These are phyloP conservation scores for Phytomonas sp. DNA, from an alignment of 208 protist genomes.

Conservation along the genomic window DNA sequence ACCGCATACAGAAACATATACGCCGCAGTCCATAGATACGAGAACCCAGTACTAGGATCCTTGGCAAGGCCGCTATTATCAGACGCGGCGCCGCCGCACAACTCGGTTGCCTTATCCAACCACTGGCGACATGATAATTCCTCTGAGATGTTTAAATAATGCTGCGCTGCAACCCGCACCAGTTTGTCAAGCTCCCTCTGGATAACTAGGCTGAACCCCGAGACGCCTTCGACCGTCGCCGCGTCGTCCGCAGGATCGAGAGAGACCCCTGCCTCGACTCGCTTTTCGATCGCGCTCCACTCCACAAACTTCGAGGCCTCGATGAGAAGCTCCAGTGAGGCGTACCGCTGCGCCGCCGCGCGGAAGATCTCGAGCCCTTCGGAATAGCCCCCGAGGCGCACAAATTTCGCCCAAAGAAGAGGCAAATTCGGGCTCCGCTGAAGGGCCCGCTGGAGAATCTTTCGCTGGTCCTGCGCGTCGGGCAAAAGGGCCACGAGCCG, in stretches of 20 bases:
- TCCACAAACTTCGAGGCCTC: slow-evolving; percentile 80
- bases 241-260: not conserved
- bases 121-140: slow-evolving; percentile 21
- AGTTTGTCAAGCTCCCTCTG: slow-evolving; percentile 18
- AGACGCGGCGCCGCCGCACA: not conserved
- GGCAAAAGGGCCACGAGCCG: slow-evolving; percentile 41
- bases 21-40: slow-evolving; percentile 53
- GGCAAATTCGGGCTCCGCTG: slow-evolving; percentile 52
- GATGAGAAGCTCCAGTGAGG: slow-evolving; percentile 54
- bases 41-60: not conserved
- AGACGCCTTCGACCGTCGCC: not conserved
- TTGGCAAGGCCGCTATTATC: not conserved
- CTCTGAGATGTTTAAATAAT: slow-evolving; percentile 27
- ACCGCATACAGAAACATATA: slow-evolving; percentile 51
- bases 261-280: slow-evolving; percentile 10
- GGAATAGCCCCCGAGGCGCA: slow-evolving; percentile 38
- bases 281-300: slow-evolving; percentile 28
- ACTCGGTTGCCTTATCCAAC: slow-evolving; percentile 2
- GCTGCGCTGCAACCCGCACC: slow-evolving; percentile 21
- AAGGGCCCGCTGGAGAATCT: slow-evolving; percentile 51
- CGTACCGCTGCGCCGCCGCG: slow-evolving; percentile 40
- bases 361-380: slow-evolving; percentile 67
- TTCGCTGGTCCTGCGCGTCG: slow-evolving; percentile 35
- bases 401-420: slow-evolving; percentile 61
- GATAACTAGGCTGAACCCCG: not conserved